These are phyloP conservation scores for Globisporangium abappressorium DNA, from an alignment of 352 stramenopile species.

Conservation along the genomic window DNA sequence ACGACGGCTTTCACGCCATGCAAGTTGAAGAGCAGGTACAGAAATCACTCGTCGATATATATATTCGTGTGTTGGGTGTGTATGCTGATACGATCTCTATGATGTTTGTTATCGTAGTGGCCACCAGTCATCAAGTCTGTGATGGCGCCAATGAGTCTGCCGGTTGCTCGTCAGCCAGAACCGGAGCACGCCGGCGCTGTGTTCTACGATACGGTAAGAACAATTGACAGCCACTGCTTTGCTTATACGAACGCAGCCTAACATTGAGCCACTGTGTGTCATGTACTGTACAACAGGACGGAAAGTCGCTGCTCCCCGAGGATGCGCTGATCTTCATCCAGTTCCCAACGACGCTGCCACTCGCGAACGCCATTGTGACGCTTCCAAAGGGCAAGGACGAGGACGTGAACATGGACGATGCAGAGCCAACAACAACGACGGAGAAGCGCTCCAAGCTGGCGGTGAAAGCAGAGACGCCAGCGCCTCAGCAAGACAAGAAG, in stretches of 20 bases:
- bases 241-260: neutral
- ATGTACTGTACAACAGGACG: constrained; percentile 18
- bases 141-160: constrained; percentile 83
- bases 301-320: constrained; percentile 51
- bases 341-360: constrained; percentile 77
- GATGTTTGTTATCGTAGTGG: constrained; percentile 34
- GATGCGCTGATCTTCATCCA: constrained; percentile 83
- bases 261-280: neutral
- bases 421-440: neutral
- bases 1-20: constrained; percentile 46
- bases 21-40: constrained; percentile 53
- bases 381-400: constrained; percentile 24
- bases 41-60: neutral
- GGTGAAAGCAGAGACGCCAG: constrained; percentile 9
- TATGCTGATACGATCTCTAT: neutral
- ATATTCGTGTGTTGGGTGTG: neutral
- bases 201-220: constrained; percentile 49
- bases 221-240: too few species aligned
- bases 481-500: constrained; percentile 6
- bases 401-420: constrained; percentile 29
- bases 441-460: constrained; percentile 16
- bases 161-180: constrained; percentile 64
- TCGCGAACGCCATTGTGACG: constrained; percentile 45
- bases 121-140: constrained; percentile 70
- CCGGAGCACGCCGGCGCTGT: constrained; percentile 54